Base-by-base conservation (phyloP, 768 basidiomycete species). In the Boletellus ananiceps region DNA sequence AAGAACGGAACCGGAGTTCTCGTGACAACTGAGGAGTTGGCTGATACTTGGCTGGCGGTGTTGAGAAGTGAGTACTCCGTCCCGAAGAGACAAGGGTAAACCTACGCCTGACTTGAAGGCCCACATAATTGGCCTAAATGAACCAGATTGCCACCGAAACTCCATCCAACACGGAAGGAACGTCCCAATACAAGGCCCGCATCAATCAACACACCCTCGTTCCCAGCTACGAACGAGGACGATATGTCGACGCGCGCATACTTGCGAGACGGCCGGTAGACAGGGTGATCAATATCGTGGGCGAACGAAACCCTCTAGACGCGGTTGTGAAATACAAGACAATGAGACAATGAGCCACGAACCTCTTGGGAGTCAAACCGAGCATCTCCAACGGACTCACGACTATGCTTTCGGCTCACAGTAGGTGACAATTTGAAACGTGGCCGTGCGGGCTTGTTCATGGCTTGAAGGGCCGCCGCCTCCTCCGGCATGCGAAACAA, bases 101-200 rank as follows among this genome's bases (percentile, higher is more conserved):
- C 84, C 63, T 61, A 88, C 88, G 69, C 55, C 42, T 72, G 69
- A 44, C 74, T 70, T 4, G 61, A 69, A 21, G 84, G 83, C 7
- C 74, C 70, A 68, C 88, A 85, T 54, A 95, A 69, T 42, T 74
- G 74, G n/a, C 91, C 93, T 11, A 86, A 65, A 66, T 91, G 86
- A 11, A 84, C 83, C 7, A 97, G 62, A 34, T 73, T 74, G 0
- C 92, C 92, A 33, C 80, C 77, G 1, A 88, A 85, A 16, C 94
- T 91, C 92, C 93, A 98, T 4, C 90, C 84, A 2, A 87, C 90
- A 49, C 93, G 78, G 67, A 93, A 96, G 12, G 88, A 90, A 15
- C 92, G 80, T 12, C 93, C 93, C 48, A 93, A 71, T 1, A 87
- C 79, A 32, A 97, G 72, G 0, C 93, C 94, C 14, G 90, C 88